Evolutionary conservation across 805 yeast species (phyloP).

Genomic region (Yarrowia sp.): DNA sequence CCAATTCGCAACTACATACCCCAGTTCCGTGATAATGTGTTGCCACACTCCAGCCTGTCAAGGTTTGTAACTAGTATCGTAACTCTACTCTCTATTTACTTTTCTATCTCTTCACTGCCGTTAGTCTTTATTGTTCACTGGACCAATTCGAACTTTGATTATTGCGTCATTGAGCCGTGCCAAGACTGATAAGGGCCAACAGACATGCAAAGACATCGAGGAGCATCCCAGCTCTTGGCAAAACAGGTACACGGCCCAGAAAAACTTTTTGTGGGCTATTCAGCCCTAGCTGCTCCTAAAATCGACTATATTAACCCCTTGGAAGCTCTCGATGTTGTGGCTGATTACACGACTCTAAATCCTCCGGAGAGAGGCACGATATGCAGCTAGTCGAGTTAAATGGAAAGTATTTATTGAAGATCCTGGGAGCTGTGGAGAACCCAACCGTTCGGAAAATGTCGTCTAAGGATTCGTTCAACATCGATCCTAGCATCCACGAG

Average conservation of each 20-base stretch:
- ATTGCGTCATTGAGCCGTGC: constrained; percentile 15
- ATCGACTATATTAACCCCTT: neutral
- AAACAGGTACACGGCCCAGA: neutral
- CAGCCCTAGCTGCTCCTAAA: neutral
- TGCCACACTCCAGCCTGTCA: neutral
- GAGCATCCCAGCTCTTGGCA: neutral
- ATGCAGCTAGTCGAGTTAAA: neutral
- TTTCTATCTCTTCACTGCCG: neutral
- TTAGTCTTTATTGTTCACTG: neutral
- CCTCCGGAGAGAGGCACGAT: neutral
- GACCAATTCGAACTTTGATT: neutral
- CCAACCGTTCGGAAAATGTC: neutral
- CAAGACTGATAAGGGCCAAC: neutral
- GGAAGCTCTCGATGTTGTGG: neutral
- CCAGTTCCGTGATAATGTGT: neutral
- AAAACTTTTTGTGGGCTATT: neutral
- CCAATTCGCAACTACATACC: no score
- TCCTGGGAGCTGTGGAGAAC: neutral
- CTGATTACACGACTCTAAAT: neutral
- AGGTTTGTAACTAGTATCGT: neutral
- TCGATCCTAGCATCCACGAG: constrained; percentile 14
- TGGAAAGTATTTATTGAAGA: neutral
- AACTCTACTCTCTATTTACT: neutral
- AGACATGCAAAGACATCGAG: neutral
- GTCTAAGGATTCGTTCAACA: neutral